Base-by-base conservation (phyloP, 1,139 yeast species). In the Pichia terricola region DNA sequence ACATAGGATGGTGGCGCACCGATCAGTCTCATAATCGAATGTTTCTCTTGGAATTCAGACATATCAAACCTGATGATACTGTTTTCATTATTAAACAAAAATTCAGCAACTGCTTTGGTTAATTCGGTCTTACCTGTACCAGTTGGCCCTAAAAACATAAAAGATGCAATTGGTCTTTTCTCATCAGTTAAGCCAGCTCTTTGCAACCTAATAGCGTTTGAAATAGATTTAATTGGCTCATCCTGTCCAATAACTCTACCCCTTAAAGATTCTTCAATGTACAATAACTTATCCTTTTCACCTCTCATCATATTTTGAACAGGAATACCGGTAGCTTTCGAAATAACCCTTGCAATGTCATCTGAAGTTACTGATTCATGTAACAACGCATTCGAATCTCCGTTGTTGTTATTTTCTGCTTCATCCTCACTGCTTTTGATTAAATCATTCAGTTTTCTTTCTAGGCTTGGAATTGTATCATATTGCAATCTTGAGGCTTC, bases 1-100 rank as follows among this genome's bases (percentile, higher is more conserved):
- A 91, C 96, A 61, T 91, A 91, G 8, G 97, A 96, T 16, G 98
- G 98, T 6, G 98, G 98, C 0, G 97, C 91, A 40, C 98, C 98
- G 54, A 91, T 87, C 49, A 91, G 73, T 52, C 96, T 75, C 36
- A 95, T 83, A 10, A 89, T 79, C 0, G 95, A 73, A 63, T 88
- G 96, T 61, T 85, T 84, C 60, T 91, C 98, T 65, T 89, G 97
- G 63, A 89, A 91, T 62, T 91, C 98, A 27, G 95, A 85, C 97
- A 91, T 91, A 62, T 91, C 98, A 61, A 91, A 89, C 53, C 97
- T 73, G 33, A 88, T 77, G 30, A 91, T 89, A 5, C 95, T 77
- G 39, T 78, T 73, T 56, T 85, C 88, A 62, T 89, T 91, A 58
- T 88, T 91, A 64, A 91, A 91, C 54, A 91, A 66, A 56, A 91